Conservation (phyloP, 352 stramenopile species). For the Saprolegnia parasitica region DNA sequence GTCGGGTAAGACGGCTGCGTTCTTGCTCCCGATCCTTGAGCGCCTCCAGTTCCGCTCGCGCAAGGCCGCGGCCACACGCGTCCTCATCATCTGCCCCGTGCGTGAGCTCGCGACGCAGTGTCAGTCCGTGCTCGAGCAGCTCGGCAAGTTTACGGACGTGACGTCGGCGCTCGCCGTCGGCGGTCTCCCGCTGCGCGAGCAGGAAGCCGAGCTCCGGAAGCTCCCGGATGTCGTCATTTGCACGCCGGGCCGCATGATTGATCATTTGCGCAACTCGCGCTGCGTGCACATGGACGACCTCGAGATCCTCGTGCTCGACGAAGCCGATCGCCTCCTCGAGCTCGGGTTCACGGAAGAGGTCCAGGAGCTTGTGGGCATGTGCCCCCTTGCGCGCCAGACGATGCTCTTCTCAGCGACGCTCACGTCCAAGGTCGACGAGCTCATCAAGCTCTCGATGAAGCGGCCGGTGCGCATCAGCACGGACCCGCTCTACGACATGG, state of each 20-base stretch:
- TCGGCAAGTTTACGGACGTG: constrained; percentile 95
- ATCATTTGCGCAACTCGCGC: constrained; percentile 96
- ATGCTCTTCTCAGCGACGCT: constrained; percentile 99
- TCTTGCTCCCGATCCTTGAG: constrained; percentile 96
- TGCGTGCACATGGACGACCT: constrained; percentile 97
- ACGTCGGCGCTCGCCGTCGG: constrained; percentile 91
- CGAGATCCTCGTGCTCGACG: constrained; percentile 94
- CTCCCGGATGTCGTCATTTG: constrained; percentile 97
- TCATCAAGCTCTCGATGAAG: constrained; percentile 96
- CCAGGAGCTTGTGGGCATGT: constrained; percentile 94
- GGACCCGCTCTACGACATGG: constrained; percentile 93
- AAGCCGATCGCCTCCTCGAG: constrained; percentile 95
- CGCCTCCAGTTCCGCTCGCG: constrained; percentile 92
- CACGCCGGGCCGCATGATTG: constrained; percentile 97
- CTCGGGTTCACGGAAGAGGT: constrained; percentile 98
- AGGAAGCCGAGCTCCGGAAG: constrained; percentile 95
- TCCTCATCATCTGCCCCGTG: constrained; percentile 97
- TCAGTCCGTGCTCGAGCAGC: constrained; percentile 92
- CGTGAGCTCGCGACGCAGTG: constrained; percentile 96
- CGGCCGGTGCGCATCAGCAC: constrained; percentile 93
- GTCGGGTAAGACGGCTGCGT: constrained; percentile 98
- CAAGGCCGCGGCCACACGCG: constrained; percentile 83
- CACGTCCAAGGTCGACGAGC: constrained; percentile 96
- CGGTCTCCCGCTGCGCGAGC: constrained; percentile 81
- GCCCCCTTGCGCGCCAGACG: constrained; percentile 93